Conservation (phyloP, 2,329 filamentous ascomycete genomes). For the Sporothrix protearum region DNA sequence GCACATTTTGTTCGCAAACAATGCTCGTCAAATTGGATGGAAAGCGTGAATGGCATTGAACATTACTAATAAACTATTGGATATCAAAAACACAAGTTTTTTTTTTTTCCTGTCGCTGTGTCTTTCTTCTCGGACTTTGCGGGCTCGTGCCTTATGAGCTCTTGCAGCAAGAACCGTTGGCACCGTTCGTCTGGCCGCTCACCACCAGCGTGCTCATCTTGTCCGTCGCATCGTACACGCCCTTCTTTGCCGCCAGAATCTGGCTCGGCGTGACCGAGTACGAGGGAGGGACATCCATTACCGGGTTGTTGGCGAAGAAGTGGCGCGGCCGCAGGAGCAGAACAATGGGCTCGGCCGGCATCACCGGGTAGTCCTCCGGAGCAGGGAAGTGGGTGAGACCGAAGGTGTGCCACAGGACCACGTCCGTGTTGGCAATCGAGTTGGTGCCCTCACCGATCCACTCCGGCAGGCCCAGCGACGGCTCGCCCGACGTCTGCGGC, state of each 20-base stretch:
- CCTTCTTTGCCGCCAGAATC: constrained; percentile 47
- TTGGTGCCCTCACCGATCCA: constrained; percentile 71
- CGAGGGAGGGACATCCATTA: constrained; percentile 74
- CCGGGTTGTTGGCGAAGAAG: constrained; percentile 78
- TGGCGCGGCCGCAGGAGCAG: constrained; percentile 73
- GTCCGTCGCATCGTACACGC: constrained; percentile 47
- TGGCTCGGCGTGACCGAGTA: constrained; percentile 71
- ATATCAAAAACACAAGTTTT: neutral
- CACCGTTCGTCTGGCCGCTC: neutral
- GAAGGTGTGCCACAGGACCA: constrained; percentile 93
- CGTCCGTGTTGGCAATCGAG: constrained; percentile 73
- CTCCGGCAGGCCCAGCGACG: constrained; percentile 66
- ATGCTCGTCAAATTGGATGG: no score
- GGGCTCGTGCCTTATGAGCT: neutral
- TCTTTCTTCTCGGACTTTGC: neutral
- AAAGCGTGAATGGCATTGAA: neutral
- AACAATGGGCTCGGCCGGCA: constrained; percentile 84
- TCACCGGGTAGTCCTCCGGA: constrained; percentile 88
- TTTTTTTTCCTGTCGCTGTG: neutral
- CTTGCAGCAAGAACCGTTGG: constrained; percentile 16
- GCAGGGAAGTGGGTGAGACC: constrained; percentile 85
- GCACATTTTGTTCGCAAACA: neutral
- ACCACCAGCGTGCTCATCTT: constrained; percentile 43
- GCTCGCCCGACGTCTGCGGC: constrained; percentile 79
- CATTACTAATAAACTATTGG: neutral